These are phyloP conservation scores for Phytomonas sp. DNA, from an alignment of 208 protist species.

Conservation along the genomic window DNA sequence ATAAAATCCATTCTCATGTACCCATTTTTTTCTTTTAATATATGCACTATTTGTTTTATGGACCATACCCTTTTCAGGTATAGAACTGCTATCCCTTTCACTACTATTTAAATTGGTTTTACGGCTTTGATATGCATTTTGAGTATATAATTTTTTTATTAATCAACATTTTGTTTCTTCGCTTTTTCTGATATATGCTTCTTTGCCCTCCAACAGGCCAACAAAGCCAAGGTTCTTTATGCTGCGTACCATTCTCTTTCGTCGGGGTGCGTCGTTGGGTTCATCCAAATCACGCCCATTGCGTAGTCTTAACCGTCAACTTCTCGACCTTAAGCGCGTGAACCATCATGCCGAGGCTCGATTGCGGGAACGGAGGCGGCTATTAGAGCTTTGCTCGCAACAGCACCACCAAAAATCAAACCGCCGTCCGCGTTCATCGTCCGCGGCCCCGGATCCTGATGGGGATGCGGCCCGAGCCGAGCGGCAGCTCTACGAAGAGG, in stretches of 20 bases:
- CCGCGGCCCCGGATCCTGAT: not conserved
- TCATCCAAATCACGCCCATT: not conserved
- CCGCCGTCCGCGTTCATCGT: not conserved
- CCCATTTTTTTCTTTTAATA: too few species aligned
- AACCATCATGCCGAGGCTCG: conserved; percentile 17
- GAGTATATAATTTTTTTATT: too few species aligned
- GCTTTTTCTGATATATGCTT: too few species aligned
- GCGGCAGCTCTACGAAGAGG: not conserved
- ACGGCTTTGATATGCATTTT: too few species aligned
- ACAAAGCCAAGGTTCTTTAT: too few species aligned
- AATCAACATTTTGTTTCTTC: too few species aligned
- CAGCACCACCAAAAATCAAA: not conserved
- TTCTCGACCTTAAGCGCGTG: conserved; percentile 16
- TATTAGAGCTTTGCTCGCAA: conserved; percentile 16
- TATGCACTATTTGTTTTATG: too few species aligned
- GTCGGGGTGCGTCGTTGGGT: not conserved
- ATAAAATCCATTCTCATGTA: too few species aligned
- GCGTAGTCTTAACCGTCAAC: conserved; percentile 16
- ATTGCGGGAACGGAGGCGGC: conserved; percentile 29
- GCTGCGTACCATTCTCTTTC: not conserved
- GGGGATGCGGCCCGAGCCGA: not conserved
- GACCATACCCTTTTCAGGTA: too few species aligned
- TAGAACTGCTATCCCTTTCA: too few species aligned
- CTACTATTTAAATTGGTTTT: too few species aligned
- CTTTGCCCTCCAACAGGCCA: too few species aligned